These are phyloP conservation scores for Mucuna pruriens DNA, from an alignment of 306 rosid species.

Conservation along the genomic window DNA sequence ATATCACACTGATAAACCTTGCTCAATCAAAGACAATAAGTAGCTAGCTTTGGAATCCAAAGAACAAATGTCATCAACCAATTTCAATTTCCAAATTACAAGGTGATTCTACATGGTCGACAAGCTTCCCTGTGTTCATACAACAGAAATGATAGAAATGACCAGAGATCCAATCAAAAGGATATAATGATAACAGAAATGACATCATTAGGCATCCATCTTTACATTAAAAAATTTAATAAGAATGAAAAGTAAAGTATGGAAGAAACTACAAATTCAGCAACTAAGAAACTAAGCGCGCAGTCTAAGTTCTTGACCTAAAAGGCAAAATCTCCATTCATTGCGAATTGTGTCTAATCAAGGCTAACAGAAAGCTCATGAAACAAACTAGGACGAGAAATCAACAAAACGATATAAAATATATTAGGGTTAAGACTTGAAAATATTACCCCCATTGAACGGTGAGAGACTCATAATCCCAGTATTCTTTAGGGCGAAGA, in stretches of 20 bases:
- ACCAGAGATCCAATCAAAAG: slow-evolving; percentile 41
- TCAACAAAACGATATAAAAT: background rate
- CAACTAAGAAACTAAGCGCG: background rate
- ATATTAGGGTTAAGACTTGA: slow-evolving; percentile 41
- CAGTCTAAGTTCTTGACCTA: slow-evolving; percentile 2
- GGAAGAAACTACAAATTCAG: background rate
- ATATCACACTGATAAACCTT: background rate
- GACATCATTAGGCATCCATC: background rate
- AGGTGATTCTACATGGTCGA: background rate
- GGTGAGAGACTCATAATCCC: slow-evolving; percentile 96
- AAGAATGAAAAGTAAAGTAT: background rate
- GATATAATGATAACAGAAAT: slow-evolving; percentile 1
- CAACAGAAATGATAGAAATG: background rate
- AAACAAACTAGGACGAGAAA: slow-evolving; percentile 5
- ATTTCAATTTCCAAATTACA: slow-evolving; percentile 32
- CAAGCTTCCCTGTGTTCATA: slow-evolving; percentile 14
- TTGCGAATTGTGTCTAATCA: slow-evolving; percentile 21
- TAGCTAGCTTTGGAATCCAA: background rate
- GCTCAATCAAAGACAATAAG: background rate
- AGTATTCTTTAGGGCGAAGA: slow-evolving; percentile 85
- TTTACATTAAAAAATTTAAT: background rate
- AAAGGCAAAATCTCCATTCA: background rate
- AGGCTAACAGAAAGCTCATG: background rate
- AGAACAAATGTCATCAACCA: slow-evolving; percentile 20
- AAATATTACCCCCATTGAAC: slow-evolving; percentile 84